Evolutionary conservation across 208 protist genomes (phyloP), one percentile per base, ranked within the genome.

Genomic region (Leishmania major): DNA sequence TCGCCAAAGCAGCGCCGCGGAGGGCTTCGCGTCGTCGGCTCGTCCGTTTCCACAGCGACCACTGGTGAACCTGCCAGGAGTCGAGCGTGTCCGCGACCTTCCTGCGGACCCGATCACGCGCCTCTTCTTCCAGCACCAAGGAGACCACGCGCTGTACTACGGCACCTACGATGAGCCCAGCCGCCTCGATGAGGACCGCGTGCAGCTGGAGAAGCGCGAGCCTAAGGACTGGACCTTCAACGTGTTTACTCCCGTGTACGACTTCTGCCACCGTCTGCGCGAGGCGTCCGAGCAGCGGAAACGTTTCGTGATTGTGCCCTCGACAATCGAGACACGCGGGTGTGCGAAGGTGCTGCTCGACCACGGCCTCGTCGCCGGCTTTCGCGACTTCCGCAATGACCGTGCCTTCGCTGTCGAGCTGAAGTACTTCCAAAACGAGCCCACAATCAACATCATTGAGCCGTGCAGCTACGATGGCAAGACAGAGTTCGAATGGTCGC

Each of bases 121-220:
- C 4, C 90, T 98, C 72, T 98, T 98, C 89, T 98, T 98, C 80
- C 95, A 98, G 85, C 94, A 96, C 87, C 94, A 97, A 83, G 95
- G 95, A 35, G 94, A 98, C 55, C 90, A 97, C 83, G 95, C 95
- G 83, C 88, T 98, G 25, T 97, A 98, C 88, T 96, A 98, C 85
- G 93, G 94, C 84, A 96, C 86, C 69, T 98, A 96, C 81, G 95
- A 96, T 60, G 45, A 64, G n/a, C 93, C 94, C 37, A 95, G 91
- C 70, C 67, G 51, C 19, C 91, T 91, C 78, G 95, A 98, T 73
- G 80, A 89, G 69, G 95, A 98, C 77, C 93, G 95, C 59, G 81
- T 97, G 31, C 92, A 96, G 85, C 88, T 98, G 31, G 95, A 94
- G 84, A 95, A 93, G 80, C 92, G 95, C 59, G 88, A 90, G 83